Conservation (phyloP, 805 yeast genomes). For the Candida pseudoglaebosa region DNA sequence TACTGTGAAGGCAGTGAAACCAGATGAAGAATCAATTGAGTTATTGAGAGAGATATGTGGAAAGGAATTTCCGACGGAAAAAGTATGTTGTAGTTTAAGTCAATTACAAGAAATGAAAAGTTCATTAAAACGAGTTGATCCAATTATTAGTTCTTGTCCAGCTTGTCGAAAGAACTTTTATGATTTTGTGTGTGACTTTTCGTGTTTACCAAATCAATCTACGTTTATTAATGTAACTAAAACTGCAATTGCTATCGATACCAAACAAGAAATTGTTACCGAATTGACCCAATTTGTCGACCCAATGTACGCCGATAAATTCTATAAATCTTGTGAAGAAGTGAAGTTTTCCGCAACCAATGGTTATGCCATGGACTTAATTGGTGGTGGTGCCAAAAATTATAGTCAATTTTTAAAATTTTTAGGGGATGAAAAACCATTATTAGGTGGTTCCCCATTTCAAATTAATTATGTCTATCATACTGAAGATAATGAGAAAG, state of each 20-base stretch:
- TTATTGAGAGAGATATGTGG: conserved; percentile 68
- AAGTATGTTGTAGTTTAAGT: conserved; percentile 66
- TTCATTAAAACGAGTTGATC: conserved; percentile 43
- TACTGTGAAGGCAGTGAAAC: conserved; percentile 44
- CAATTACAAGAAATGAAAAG: conserved; percentile 57
- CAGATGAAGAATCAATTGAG: conserved; percentile 41
- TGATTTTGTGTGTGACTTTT: conserved; percentile 79
- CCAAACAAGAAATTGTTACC: conserved; percentile 58
- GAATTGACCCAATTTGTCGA: conserved; percentile 66
- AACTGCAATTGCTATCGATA: conserved; percentile 44
- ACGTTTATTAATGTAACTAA: conserved; percentile 64
- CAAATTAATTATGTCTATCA: conserved; percentile 76
- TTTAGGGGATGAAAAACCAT: conserved; percentile 90
- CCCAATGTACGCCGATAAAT: conserved; percentile 52
- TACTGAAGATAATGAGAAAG: conserved; percentile 9
- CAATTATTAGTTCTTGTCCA: conserved; percentile 58
- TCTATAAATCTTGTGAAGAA: conserved; percentile 82
- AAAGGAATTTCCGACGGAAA: conserved; percentile 48
- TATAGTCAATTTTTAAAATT: conserved; percentile 75
- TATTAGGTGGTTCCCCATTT: conserved; percentile 93
- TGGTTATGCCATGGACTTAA: conserved; percentile 93
- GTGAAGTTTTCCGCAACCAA: conserved; percentile 92
- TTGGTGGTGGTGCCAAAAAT: conserved; percentile 94
- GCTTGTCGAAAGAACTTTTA: conserved; percentile 87
- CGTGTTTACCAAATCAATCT: conserved; percentile 85